These are phyloP conservation scores for Candida nonsorbophila DNA, from an alignment of 805 yeast species.

Conservation along the genomic window DNA sequence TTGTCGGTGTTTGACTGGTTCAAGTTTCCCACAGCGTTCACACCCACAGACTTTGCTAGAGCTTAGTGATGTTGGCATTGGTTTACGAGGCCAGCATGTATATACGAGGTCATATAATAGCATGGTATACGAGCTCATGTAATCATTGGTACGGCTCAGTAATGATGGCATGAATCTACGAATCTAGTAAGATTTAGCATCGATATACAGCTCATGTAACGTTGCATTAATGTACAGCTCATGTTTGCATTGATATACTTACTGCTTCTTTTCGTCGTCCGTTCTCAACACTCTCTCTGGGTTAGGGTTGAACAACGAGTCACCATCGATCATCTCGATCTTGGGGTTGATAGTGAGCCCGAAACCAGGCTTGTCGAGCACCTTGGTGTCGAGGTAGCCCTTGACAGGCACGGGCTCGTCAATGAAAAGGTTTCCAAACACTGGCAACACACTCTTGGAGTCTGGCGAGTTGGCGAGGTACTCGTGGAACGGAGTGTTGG, in stretches of 20 bases:
- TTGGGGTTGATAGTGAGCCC: conserved; percentile 44
- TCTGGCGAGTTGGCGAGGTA: conserved; percentile 48
- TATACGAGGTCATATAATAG: no score
- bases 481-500: conserved; percentile 49
- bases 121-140: no score
- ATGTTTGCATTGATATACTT: conserved; percentile 1
- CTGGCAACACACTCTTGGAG: conserved; percentile 38
- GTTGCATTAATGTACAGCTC: not conserved
- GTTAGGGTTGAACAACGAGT: conserved; percentile 29
- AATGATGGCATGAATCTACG: no score
- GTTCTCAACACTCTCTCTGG: conserved; percentile 31
- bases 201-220: no score
- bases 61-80: no score
- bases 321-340: conserved; percentile 36
- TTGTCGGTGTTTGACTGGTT: conserved; percentile 13
- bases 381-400: conserved; percentile 35
- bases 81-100: no score
- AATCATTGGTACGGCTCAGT: no score
- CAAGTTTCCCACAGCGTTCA: conserved; percentile 10
- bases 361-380: conserved; percentile 45
- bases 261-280: conserved; percentile 7
- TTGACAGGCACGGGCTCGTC: conserved; percentile 45
- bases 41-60: no score
- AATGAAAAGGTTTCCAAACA: conserved; percentile 40
- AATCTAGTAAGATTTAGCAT: no score